Evolutionary conservation across 1,284 basidiomycete genomes (phyloP).

Genomic region (Athelia sp.): DNA sequence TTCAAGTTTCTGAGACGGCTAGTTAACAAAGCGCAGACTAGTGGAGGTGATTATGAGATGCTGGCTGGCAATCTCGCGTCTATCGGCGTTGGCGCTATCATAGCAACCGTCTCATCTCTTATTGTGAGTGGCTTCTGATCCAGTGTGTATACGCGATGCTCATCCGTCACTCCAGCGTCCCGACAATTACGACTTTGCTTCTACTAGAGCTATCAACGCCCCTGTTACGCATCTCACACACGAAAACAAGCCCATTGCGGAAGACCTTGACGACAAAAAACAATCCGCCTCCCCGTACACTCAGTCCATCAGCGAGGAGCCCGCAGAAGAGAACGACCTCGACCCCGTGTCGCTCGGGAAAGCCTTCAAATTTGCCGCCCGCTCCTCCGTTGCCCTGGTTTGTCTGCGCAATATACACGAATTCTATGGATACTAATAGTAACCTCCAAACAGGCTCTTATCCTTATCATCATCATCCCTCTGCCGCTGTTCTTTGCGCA

Average conservation of each 20-base stretch:
- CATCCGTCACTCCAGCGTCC: constrained; percentile 50
- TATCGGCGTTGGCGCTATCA: constrained; percentile 76
- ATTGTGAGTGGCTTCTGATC: constrained; percentile 36
- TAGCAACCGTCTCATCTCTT: constrained; percentile 61
- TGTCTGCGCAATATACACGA: neutral
- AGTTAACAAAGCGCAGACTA: constrained; percentile 30
- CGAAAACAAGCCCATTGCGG: constrained; percentile 17
- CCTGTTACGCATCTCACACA: constrained; percentile 17
- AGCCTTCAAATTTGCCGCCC: constrained; percentile 76
- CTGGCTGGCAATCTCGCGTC: constrained; percentile 86
- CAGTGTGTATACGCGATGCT: neutral
- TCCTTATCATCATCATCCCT: constrained; percentile 71
- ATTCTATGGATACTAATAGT: neutral
- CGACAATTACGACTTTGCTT: constrained; percentile 74
- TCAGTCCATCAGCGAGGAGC: constrained; percentile 26
- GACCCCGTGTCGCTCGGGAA: constrained; percentile 58
- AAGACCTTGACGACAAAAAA: constrained; percentile 38
- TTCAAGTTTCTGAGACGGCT: neutral
- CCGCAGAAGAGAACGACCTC: constrained; percentile 47
- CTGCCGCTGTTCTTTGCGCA: constrained; percentile 80
- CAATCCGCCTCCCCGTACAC: constrained; percentile 22
- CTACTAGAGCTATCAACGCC: constrained; percentile 72
- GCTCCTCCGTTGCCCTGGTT: constrained; percentile 64
- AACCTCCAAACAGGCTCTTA: constrained; percentile 49
- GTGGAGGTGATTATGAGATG: constrained; percentile 73